A percentile compares a stretch with the other conserved stretches of the same genome.
These are phyloP conservation scores for Odontarrhena argentea DNA, from an alignment of 345 rosid species.

Conservation along the genomic window DNA sequence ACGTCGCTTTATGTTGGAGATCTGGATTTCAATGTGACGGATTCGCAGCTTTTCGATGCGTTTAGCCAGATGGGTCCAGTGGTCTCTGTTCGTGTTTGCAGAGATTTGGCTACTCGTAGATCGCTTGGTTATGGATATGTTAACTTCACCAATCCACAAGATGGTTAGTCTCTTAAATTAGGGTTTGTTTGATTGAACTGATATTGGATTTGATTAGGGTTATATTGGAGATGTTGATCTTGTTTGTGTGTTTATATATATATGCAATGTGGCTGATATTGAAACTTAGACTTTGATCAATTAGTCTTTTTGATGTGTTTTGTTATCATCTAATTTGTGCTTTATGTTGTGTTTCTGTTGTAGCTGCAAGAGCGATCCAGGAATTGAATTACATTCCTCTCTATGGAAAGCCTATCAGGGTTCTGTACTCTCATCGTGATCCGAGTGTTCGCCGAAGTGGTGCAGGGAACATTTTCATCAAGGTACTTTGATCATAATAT, in stretches of 20 bases:
- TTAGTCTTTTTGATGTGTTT: not conserved
- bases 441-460: conserved; percentile 83
- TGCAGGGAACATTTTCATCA: conserved; percentile 86
- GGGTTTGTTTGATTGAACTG: conserved; percentile 9
- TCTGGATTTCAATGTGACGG: conserved; percentile 77
- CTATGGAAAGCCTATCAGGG: conserved; percentile 74
- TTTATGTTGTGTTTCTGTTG: conserved; percentile 4
- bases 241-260: not conserved
- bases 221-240: not conserved
- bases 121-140: conserved; percentile 95
- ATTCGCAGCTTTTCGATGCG: conserved; percentile 82
- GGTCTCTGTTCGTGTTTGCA: conserved; percentile 79
- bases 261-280: conserved; percentile 18
- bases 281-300: not conserved
- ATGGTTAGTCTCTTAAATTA: conserved; percentile 49
- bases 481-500: conserved; percentile 48
- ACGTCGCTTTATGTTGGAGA: conserved; percentile 95
- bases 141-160: conserved; percentile 69
- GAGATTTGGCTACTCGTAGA: conserved; percentile 71
- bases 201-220: not conserved
- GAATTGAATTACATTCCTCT: conserved; percentile 74
- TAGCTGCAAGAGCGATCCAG: conserved; percentile 91
- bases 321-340: not conserved
- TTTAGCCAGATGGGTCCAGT: conserved; percentile 84
- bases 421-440: conserved; percentile 86